phyloP scores from a whole-genome alignment of 2,329 filamentous ascomycete species.

The Rhynchosporium secalis region DNA sequence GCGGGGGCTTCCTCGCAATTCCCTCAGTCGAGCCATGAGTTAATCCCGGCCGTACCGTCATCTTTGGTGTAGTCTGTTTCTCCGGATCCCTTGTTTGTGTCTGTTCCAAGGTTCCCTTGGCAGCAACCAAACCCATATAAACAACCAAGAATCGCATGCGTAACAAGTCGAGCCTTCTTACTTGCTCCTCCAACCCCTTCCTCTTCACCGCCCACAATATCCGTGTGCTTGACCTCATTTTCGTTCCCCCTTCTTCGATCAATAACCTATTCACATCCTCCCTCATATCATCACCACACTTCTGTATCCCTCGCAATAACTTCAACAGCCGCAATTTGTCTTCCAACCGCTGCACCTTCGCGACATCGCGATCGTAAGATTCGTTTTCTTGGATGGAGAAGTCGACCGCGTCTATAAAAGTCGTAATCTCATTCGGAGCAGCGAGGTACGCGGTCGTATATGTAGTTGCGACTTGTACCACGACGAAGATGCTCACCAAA shows the following conservation, averaged over 20 bases:
- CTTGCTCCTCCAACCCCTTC: constrained; percentile 54
- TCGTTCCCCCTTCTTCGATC: constrained; percentile 47
- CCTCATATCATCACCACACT: constrained; percentile 59
- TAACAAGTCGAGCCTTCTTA: constrained; percentile 59
- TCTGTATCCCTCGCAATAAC: constrained; percentile 62
- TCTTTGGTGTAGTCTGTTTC: constrained; percentile 32
- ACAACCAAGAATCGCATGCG: constrained; percentile 65
- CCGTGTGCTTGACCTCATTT: constrained; percentile 50
- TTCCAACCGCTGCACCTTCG: constrained; percentile 57
- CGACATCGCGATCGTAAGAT: constrained; percentile 61
- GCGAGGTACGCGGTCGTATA: constrained; percentile 57
- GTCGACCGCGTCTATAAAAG: constrained; percentile 61
- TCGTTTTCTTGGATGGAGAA: constrained; percentile 62
- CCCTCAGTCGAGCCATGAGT: constrained; percentile 35
- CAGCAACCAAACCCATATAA: constrained; percentile 60
- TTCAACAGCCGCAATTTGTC: constrained; percentile 61
- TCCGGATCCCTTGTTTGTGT: constrained; percentile 28
- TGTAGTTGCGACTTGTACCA: constrained; percentile 52
- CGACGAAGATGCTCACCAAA: constrained; percentile 55
- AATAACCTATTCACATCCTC: constrained; percentile 58
- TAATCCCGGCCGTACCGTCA: constrained; percentile 28
- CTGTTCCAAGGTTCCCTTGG: constrained; percentile 35
- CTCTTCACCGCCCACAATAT: constrained; percentile 60
- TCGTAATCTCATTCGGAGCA: constrained; percentile 58
- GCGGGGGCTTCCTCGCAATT: constrained; percentile 41